Evolutionary conservation across 2,329 filamentous ascomycete species (phyloP), one percentile per base, ranked within the genome.

Genomic region (Cladosporium sp.): DNA sequence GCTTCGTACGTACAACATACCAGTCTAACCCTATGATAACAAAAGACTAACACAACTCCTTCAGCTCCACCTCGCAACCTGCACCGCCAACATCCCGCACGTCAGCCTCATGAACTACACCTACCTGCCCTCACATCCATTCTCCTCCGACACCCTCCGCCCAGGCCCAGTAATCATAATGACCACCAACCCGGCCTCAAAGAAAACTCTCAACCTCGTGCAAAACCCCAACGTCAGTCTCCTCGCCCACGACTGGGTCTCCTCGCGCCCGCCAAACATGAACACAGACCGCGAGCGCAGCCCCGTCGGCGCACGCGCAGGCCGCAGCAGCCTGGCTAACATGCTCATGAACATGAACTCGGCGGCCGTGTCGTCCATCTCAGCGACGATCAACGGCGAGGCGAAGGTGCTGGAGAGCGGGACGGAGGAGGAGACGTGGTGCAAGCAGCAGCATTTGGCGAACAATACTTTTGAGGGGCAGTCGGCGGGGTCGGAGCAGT

Each of bases 71-170:
- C 90, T 99, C 62, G 93, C 95, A 72, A 99, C 95, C 65, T 96
- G 91, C 78, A 88, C 88, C 72, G 85, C 90, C 71, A 90, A 95
- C 74, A 84, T 88, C 69, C 95, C 95, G 11, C 92, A 98, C 77
- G 92, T 98, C 70, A 96, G 93, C 43, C 88, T 99, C 70, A 99
- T 99, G 95, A 97, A 96, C 83, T 98, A 98, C 83, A 98, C 95
- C 75, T 98, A 97, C 80, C 90, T 99, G 25, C 90, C 93, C 46
- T 69, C 70, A 25, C 71, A 73, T 64, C 69, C 74, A 3, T 74
- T 71, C 67, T 64, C 46, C 39, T 53, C 58, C 51, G 39, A 49
- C 32, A 62, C 56, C 30, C 43, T 49, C 26, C 61, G 46, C n/a
- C 73, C 76, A 18, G 73, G 74, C 23, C 81, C 82, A 16, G 78